These are phyloP conservation scores for Amesomyces nigricolor DNA, from an alignment of 2,329 filamentous ascomycete genomes.

Conservation along the genomic window DNA sequence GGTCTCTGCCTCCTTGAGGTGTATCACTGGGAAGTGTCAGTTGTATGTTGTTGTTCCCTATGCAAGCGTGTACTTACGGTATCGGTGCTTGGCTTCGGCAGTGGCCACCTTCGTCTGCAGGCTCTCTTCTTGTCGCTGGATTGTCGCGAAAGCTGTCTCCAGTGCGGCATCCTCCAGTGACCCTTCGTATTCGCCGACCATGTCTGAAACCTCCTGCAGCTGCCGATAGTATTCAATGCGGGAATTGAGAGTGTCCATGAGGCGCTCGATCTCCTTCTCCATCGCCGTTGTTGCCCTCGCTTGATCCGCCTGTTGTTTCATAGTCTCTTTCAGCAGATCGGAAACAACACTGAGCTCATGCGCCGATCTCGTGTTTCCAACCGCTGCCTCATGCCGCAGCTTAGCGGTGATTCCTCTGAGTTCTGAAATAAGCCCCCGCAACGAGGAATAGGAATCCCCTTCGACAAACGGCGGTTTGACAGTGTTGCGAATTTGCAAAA, in stretches of 20 bases:
- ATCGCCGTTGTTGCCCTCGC: constrained; percentile 43
- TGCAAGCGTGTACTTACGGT: constrained; percentile 42
- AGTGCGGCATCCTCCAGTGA: constrained; percentile 48
- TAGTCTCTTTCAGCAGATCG: constrained; percentile 55
- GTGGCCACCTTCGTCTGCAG: constrained; percentile 55
- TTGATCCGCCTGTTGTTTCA: constrained; percentile 48
- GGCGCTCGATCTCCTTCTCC: constrained; percentile 69
- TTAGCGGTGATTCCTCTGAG: constrained; percentile 58
- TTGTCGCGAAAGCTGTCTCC: constrained; percentile 41
- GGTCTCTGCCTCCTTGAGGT: constrained; percentile 53
- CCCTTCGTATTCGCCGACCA: constrained; percentile 69
- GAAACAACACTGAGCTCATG: constrained; percentile 62
- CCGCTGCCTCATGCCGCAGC: constrained; percentile 52
- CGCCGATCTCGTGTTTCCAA: constrained; percentile 49
- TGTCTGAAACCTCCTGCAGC: constrained; percentile 85
- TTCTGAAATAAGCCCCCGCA: constrained; percentile 65
- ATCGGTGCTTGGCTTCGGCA: constrained; percentile 68
- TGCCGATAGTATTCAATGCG: constrained; percentile 87
- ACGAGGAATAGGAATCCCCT: constrained; percentile 48
- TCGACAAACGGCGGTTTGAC: constrained; percentile 40
- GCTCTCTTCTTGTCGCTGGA: constrained; percentile 42
- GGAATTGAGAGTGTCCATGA: constrained; percentile 74
- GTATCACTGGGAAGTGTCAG: constrained; percentile 37
- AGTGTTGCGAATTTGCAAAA: constrained; percentile 43
- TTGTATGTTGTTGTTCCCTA: neutral